Evolutionary conservation across 106 monocot species (phyloP), one percentile per base, ranked within the genome.

Genomic region (Posidonia australis): DNA sequence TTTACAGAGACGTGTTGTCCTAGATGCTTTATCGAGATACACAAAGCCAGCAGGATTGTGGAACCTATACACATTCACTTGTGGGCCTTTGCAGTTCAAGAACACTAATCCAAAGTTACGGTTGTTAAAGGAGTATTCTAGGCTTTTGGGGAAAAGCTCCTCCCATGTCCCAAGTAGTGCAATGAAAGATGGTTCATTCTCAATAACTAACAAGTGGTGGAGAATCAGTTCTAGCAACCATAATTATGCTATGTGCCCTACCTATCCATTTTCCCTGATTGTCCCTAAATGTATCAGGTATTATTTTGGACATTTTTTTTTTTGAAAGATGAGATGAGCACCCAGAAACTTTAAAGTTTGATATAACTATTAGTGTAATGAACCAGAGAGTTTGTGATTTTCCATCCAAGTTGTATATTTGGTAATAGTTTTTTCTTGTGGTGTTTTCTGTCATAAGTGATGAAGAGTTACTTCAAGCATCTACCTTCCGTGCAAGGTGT

Each of bases 211-310:
- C 56, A 51, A 80, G 29, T 73, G 77, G 74, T 98, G 84, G 87
- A 98, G 96, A 74, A 66, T 90, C 60, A 80, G 82, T 51, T 16
- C 76, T 70, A 45, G 79, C 54, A 98, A 98, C 74, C 74, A 67
- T 41, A 77, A 23, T 22, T 85, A 90, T 58, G 25, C 80, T 27
- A 21, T 98, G 47, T 98, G 96, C 51, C 28, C 84, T 54, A 90
- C 96, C 24, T 98, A 98, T 77, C 96, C 96, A 67, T 98, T 73
- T 36, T 65, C 74, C 32, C 72, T 98, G 66, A 69, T 98, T 67
- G 80, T 98, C 42, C 96, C 96, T 30, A 98, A 71, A 67, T 67
- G 52, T 48, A 90, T 98, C 56, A 90, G 96, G 96, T 83, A 78
- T 60, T 5, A 26, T 57, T 3, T 4, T 57, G 28, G 57, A 57